A percentile compares a stretch with the other conserved stretches of the same genome.
Evolutionary conservation across 768 basidiomycete genomes (phyloP).

Genomic region (Pleurotus salmoneostramineus): DNA sequence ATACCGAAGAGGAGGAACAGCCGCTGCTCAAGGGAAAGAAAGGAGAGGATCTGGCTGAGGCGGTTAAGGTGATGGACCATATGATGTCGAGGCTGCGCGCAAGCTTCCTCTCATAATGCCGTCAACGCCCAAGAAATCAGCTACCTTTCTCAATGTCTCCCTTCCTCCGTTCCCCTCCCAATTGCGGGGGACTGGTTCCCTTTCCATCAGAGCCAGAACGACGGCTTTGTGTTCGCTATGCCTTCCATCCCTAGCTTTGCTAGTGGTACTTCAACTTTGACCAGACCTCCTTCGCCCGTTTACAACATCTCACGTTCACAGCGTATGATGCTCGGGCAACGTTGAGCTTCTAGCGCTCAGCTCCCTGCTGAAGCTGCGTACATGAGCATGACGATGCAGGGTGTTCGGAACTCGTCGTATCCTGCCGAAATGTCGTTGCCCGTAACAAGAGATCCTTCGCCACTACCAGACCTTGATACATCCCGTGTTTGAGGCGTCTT

Average conservation of each 20-base stretch:
- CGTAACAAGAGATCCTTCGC: constrained; percentile 30
- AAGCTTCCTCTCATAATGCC: background rate
- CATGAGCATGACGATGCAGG: constrained; percentile 22
- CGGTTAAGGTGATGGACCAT: constrained; percentile 13
- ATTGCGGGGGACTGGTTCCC: constrained; percentile 27
- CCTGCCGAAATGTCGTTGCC: constrained; percentile 23
- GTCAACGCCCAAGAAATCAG: constrained; percentile 9
- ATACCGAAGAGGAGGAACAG: constrained; percentile 47
- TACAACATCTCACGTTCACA: constrained; percentile 37
- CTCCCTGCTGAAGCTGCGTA: constrained; percentile 28
- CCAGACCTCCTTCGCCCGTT: constrained; percentile 43
- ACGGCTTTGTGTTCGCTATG: constrained; percentile 33
- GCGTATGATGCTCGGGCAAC: constrained; percentile 37
- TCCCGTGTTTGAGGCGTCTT: constrained; percentile 44
- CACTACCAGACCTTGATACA: constrained; percentile 45
- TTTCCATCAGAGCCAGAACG: constrained; percentile 9
- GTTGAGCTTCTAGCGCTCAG: constrained; percentile 46
- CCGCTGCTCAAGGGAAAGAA: constrained; percentile 67
- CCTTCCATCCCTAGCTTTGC: constrained; percentile 33
- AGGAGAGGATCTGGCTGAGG: constrained; percentile 61
- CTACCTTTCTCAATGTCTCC: constrained; percentile 41
- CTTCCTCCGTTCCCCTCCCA: constrained; percentile 60
- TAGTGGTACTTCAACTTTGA: constrained; percentile 11
- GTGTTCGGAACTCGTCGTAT: constrained; percentile 5
- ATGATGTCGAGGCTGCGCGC: constrained; percentile 27